Percentiles rank a stretch among this genome's conserved stretches.
Conservation (phyloP, 2,329 filamentous ascomycete species). For the Microsporum ferrugineum region DNA sequence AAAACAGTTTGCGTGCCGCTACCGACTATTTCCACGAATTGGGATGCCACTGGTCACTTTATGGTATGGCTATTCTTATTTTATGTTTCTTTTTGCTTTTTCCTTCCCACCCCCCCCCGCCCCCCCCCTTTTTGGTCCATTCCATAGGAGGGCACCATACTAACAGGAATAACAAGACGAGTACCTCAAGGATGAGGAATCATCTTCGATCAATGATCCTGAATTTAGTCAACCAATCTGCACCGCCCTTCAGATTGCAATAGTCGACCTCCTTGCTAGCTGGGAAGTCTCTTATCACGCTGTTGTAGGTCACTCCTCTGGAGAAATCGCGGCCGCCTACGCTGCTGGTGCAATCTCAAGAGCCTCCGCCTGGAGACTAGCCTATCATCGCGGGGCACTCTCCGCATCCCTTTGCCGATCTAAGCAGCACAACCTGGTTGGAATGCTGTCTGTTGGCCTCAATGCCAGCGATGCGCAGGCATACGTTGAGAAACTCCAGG, state of each 20-base stretch:
- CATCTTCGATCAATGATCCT: neutral
- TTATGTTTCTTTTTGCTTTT: too few species aligned
- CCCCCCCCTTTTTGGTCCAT: too few species aligned
- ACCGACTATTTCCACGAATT: conserved; percentile 8
- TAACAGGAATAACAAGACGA: conserved; percentile 11
- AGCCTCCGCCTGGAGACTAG: conserved; percentile 15
- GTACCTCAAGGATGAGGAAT: too few species aligned
- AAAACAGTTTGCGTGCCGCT: conserved; percentile 6
- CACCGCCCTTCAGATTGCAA: conserved; percentile 16
- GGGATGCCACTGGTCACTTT: conserved; percentile 7
- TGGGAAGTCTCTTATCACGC: conserved; percentile 12
- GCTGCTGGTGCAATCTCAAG: conserved; percentile 13
- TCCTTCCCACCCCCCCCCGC: too few species aligned
- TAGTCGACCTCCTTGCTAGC: conserved; percentile 16
- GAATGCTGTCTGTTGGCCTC: too few species aligned
- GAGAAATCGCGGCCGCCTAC: conserved; percentile 22
- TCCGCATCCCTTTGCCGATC: neutral
- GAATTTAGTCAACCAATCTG: conserved; percentile 15
- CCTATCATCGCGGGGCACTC: conserved; percentile 16
- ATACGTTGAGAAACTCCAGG: neutral
- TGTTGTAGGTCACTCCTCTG: conserved; percentile 20
- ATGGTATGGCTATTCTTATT: conserved; percentile 4
- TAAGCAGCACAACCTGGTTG: neutral
- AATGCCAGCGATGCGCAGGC: too few species aligned
- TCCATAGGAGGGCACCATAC: neutral